These are phyloP conservation scores for Curvularia lunata DNA, from an alignment of 2,329 filamentous ascomycete species.

Conservation along the genomic window DNA sequence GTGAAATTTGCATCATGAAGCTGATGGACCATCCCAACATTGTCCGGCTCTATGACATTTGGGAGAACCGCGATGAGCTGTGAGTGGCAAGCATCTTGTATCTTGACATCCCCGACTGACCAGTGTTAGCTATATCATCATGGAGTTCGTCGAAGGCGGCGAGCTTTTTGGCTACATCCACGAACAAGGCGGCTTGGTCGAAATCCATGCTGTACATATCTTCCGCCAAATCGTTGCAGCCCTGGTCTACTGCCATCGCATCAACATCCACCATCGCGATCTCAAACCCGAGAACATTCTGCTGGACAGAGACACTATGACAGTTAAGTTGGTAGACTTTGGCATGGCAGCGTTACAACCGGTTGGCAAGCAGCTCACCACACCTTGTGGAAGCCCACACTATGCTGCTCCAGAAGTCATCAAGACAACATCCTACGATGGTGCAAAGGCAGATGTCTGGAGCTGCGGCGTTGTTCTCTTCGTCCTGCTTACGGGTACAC, in stretches of 20 bases:
- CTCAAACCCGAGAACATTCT: conserved; percentile 98
- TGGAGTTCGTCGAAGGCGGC: conserved; percentile 85
- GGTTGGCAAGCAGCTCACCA: conserved; percentile 76
- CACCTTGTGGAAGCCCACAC: conserved; percentile 94
- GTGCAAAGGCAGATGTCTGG: conserved; percentile 91
- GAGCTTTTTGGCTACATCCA: conserved; percentile 91
- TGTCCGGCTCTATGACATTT: conserved; percentile 93
- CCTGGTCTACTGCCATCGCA: conserved; percentile 88
- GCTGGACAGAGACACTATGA: conserved; percentile 70
- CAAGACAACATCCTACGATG: conserved; percentile 76
- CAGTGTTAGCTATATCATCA: conserved; percentile 78
- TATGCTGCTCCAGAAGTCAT: conserved; percentile 95
- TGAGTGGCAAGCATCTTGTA: conserved; percentile 56
- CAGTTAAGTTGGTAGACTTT: conserved; percentile 95
- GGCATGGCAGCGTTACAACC: conserved; percentile 96
- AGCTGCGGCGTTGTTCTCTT: conserved; percentile 80
- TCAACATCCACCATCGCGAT: conserved; percentile 95
- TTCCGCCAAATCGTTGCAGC: conserved; percentile 95
- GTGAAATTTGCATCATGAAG: conserved; percentile 97
- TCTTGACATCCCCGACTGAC: conserved; percentile 20
- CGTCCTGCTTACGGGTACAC: conserved; percentile 79
- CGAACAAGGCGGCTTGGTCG: conserved; percentile 71
- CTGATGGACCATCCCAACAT: conserved; percentile 94
- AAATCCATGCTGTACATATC: conserved; percentile 80
- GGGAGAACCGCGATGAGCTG: conserved; percentile 96